Evolutionary conservation across 306 rosid genomes (phyloP).

Genomic region (Carpinus fangiana): DNA sequence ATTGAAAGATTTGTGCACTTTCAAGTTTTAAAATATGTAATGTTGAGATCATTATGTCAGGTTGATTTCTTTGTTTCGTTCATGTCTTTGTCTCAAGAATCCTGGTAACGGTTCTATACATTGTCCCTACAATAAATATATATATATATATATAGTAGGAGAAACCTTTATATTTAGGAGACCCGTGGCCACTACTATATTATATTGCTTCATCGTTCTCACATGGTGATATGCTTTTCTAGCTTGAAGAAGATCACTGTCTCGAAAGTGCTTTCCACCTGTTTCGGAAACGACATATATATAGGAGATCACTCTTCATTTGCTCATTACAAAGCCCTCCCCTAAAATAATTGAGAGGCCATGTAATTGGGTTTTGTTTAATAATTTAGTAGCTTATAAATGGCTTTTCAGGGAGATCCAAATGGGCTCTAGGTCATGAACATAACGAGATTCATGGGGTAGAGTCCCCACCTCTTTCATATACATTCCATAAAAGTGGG

Average conservation of each 20-base stretch:
- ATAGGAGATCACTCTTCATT: neutral
- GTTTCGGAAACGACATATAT: neutral
- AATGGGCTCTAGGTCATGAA: neutral
- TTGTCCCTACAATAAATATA: too few species aligned
- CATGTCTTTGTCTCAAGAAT: neutral
- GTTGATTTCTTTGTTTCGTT: neutral
- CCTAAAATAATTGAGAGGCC: neutral
- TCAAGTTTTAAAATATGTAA: neutral
- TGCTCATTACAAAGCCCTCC: neutral
- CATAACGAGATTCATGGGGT: neutral
- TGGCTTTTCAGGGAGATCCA: neutral
- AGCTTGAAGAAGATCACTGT: neutral
- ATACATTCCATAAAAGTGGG: neutral
- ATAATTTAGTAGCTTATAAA: neutral
- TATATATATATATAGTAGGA: neutral
- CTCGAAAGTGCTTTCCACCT: constrained; percentile 1
- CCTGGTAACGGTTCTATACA: too few species aligned
- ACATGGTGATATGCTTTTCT: neutral
- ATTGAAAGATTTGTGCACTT: neutral
- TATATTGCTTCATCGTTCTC: neutral
- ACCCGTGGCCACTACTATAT: neutral
- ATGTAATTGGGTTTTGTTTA: neutral
- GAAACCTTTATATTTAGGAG: neutral
- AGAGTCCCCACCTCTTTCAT: neutral
- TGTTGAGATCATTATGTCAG: neutral